phyloP scores from a whole-genome alignment of 2,329 filamentous ascomycete species.

The Cladosporium cucumerinum region DNA sequence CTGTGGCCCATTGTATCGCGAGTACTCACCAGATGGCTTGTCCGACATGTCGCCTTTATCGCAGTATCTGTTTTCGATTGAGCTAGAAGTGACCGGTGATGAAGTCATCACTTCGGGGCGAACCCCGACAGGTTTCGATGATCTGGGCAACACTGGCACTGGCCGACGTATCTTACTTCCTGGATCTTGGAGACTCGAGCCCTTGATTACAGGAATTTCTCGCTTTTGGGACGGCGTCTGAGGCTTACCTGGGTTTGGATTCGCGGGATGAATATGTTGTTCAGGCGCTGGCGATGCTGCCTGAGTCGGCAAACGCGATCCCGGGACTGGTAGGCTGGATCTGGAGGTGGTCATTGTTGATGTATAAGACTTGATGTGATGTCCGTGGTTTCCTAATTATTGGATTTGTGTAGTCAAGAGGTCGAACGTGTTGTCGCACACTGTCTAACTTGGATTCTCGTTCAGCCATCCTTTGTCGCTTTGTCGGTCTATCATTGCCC shows the following conservation, averaged over 20 bases:
- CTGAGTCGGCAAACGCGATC: neutral
- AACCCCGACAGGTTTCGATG: neutral
- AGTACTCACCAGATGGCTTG: neutral
- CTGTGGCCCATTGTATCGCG: conserved; percentile 14
- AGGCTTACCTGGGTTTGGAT: neutral
- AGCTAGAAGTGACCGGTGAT: neutral
- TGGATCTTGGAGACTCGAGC: neutral
- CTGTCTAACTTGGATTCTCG: neutral
- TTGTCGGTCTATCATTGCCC: neutral
- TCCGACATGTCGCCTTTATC: neutral
- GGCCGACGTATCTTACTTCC: neutral
- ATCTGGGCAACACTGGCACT: neutral
- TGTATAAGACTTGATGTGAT: neutral
- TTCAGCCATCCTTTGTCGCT: neutral
- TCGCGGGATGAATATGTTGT: neutral
- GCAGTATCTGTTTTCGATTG: neutral
- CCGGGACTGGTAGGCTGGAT: neutral
- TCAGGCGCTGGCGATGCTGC: neutral
- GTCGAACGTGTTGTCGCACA: neutral
- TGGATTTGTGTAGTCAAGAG: neutral
- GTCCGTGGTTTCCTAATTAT: neutral
- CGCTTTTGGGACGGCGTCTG: neutral
- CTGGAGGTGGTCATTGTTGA: neutral
- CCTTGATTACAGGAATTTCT: neutral
- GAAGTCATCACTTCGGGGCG: neutral